A percentile compares a stretch with the other conserved stretches of the same genome.
Evolutionary conservation across 805 yeast genomes (phyloP).

Genomic region (Cyberlindnera maritima): DNA sequence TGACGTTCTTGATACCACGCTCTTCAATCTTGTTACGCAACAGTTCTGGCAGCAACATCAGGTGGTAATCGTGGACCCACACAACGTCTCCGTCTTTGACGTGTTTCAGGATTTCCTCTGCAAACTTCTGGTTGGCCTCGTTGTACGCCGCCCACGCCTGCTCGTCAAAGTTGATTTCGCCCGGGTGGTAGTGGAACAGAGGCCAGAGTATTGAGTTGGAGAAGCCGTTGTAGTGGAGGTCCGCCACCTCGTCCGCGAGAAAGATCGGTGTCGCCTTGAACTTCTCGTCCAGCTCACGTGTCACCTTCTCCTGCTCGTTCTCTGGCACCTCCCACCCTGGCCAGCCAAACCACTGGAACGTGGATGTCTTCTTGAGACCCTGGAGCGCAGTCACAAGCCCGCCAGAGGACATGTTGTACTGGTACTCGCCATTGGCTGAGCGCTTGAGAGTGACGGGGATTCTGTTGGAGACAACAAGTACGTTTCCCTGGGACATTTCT

Average conservation of each 20-base stretch:
- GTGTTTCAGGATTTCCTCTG: conserved; percentile 64
- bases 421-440: conserved; percentile 59
- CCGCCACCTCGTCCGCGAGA: conserved; percentile 85
- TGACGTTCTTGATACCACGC: conserved; percentile 49
- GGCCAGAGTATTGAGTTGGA: conserved; percentile 97
- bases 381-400: conserved; percentile 95
- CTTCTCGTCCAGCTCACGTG: conserved; percentile 64
- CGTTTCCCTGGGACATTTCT: conserved; percentile 44
- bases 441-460: conserved; percentile 90
- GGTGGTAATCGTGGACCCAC: conserved; percentile 98
- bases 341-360: conserved; percentile 99
- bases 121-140: conserved; percentile 85
- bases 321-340: conserved; percentile 88
- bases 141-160: conserved; percentile 97
- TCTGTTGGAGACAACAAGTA: conserved; percentile 89
- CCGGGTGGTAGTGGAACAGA: conserved; percentile 96
- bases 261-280: conserved; percentile 91
- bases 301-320: conserved; percentile 66
- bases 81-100: conserved; percentile 82
- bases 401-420: conserved; percentile 92
- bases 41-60: conserved; percentile 92
- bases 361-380: conserved; percentile 78
- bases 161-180: conserved; percentile 97
- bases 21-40: conserved; percentile 58
- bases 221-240: conserved; percentile 94